Base-by-base conservation (phyloP, 2,329 filamentous ascomycete genomes). In the Aureobasidium melanogenum region DNA sequence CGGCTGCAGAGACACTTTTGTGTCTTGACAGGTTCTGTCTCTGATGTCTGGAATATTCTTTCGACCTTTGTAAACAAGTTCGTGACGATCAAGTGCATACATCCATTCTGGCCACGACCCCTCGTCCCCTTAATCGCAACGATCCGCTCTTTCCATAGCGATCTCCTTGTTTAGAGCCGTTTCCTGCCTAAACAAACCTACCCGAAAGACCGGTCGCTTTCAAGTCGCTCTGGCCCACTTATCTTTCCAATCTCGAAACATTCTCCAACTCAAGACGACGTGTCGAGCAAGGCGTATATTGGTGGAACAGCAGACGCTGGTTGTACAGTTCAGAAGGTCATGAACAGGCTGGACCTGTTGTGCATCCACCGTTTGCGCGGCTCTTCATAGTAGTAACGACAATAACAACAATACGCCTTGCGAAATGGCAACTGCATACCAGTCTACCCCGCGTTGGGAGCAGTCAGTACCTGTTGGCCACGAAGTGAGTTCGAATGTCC, bases 331-430 rank as follows among this genome's bases (percentile, higher is more conserved):
- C 28, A 17, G 38, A 56, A 44, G 52, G 55, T 47, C 41, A 58
- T 60, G 44, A 47, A 60, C 36, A 36, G 58, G 58, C 58, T 60
- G 58, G 58, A 51, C 47, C 58, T 51, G 58, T 51, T 60, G 46
- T 52, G 47, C 46, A 60, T 39, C 24, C 32, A 50, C 46, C 46
- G 46, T 48, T 60, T 47, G 30, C 39, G 39, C 47, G 30, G 14
- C 38, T 39, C 36, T 41, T 36, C 50, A 47, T 32, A 43, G 52
- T 56, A 24, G 15, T 10, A 32, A 30, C 52, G 52, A 57, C 30
- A 30, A 57, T 26, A 47, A 57, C 44, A 43, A 36, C 47, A 46
- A 52, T 28, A 8, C 46, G 34, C 19, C 36, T 44, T 28, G 6
- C 24, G 36, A n/a, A 41, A 61, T 61, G 59, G 59, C 59, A 22